A percentile compares a stretch with the other conserved stretches of the same genome.
These are phyloP conservation scores for Phenoliferia sp. DNA, from an alignment of 1,284 basidiomycete genomes.

Conservation along the genomic window DNA sequence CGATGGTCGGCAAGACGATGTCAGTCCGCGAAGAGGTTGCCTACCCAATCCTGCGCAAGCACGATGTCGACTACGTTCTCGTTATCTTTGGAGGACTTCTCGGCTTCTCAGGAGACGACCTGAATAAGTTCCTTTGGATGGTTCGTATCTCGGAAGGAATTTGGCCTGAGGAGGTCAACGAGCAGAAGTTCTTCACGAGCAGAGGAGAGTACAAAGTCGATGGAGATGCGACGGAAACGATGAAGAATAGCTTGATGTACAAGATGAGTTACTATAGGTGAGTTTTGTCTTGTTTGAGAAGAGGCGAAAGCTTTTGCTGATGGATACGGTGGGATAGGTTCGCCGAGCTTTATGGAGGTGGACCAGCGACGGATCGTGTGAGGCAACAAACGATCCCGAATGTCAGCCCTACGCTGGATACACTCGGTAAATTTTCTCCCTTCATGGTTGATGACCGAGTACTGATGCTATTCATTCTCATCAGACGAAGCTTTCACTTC, in stretches of 20 bases:
- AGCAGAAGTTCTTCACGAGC: slow-evolving; percentile 89
- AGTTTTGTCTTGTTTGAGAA: slow-evolving; percentile 36
- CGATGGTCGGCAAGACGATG: slow-evolving; percentile 97
- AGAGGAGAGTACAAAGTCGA: slow-evolving; percentile 92
- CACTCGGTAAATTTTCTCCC: slow-evolving; percentile 58
- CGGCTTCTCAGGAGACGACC: slow-evolving; percentile 97
- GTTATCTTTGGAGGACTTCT: slow-evolving; percentile 96
- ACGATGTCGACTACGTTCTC: slow-evolving; percentile 97
- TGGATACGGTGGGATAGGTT: slow-evolving; percentile 54
- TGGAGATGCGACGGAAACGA: slow-evolving; percentile 75
- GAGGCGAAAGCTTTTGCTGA: not conserved
- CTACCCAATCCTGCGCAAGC: slow-evolving; percentile 92
- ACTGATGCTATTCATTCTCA: slow-evolving; percentile 1
- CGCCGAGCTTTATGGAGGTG: slow-evolving; percentile 76
- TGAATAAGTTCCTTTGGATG: slow-evolving; percentile 91
- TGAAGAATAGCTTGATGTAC: slow-evolving; percentile 81
- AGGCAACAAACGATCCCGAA: slow-evolving; percentile 72
- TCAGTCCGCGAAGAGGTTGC: slow-evolving; percentile 87
- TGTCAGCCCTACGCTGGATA: slow-evolving; percentile 74
- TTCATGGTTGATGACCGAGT: slow-evolving; percentile 20
- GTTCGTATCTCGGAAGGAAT: slow-evolving; percentile 91
- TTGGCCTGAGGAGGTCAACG: slow-evolving; percentile 97
- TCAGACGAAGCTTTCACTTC: slow-evolving; percentile 92
- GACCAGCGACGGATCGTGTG: slow-evolving; percentile 71
- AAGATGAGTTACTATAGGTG: slow-evolving; percentile 95